These are phyloP conservation scores for Durusdinium trenchii DNA, from an alignment of 73 alveolate species.

Conservation along the genomic window DNA sequence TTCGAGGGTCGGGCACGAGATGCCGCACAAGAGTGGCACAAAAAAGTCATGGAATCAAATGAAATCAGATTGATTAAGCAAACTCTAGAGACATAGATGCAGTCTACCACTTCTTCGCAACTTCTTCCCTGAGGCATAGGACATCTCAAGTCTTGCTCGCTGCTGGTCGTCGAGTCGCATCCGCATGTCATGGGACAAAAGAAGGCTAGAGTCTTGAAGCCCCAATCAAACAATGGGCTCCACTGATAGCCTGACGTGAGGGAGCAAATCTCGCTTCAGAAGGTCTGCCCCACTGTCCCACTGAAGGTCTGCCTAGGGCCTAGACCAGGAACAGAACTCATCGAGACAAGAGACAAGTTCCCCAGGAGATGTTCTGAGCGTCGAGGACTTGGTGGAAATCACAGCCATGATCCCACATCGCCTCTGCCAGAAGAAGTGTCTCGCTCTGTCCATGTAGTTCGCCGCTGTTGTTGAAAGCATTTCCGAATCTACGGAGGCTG, in stretches of 20 bases:
- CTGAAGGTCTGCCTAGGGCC: too few species aligned
- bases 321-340: too few species aligned
- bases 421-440: not conserved
- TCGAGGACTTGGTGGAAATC: not conserved
- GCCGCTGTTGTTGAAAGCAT: not conserved
- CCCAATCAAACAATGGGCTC: slow-evolving; percentile 42
- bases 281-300: too few species aligned
- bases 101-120: not conserved
- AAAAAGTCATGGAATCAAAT: not conserved
- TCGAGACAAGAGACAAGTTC: too few species aligned
- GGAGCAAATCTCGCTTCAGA: too few species aligned
- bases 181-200: slow-evolving; percentile 33
- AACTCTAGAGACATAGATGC: not conserved
- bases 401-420: not conserved
- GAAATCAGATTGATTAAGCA: not conserved
- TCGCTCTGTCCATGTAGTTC: not conserved
- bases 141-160: not conserved
- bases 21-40: not conserved
- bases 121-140: not conserved
- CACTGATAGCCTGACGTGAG: too few species aligned
- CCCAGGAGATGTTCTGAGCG: not conserved
- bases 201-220: slow-evolving; percentile 31
- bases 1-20: not conserved
- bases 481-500: not conserved
- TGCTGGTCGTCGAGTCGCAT: not conserved